Evolutionary conservation across 2,329 filamentous ascomycete species (phyloP).

Genomic region (Penicillium sp.): DNA sequence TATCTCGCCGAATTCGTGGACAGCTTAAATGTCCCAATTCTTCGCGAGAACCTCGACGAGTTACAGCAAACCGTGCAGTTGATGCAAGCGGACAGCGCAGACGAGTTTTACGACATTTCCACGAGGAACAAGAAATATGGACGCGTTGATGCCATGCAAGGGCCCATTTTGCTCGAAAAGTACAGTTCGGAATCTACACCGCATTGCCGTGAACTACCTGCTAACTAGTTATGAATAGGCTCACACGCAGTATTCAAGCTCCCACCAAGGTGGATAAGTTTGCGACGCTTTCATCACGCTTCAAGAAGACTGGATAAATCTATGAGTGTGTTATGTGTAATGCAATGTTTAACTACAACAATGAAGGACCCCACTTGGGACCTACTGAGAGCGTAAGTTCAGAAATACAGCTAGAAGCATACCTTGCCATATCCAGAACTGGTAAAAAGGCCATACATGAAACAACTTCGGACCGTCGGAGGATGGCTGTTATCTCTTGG

Average conservation of each 20-base stretch:
- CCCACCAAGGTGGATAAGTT: conserved; percentile 64
- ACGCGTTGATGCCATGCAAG: conserved; percentile 86
- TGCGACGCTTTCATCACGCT: conserved; percentile 71
- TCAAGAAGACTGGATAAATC: conserved; percentile 57
- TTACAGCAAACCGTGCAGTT: conserved; percentile 88
- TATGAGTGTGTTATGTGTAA: background rate
- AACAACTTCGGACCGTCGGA: background rate
- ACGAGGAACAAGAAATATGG: conserved; percentile 91
- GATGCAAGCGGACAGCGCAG: conserved; percentile 82
- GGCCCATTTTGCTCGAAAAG: conserved; percentile 90
- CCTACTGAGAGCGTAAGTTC: background rate
- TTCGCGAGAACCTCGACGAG: conserved; percentile 87
- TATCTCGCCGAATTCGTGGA: conserved; percentile 86
- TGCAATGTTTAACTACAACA: background rate
- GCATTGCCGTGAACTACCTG: conserved; percentile 1
- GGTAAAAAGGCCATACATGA: background rate
- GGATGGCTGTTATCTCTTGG: background rate
- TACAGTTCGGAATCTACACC: conserved; percentile 42
- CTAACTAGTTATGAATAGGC: conserved; percentile 45
- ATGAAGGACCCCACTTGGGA: background rate
- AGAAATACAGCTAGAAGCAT: background rate
- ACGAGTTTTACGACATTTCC: conserved; percentile 93
- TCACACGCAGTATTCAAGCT: conserved; percentile 63
- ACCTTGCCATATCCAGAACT: background rate
- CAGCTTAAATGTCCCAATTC: conserved; percentile 80